Evolutionary conservation across 306 rosid species (phyloP).

Genomic region (Malus sylvestris): DNA sequence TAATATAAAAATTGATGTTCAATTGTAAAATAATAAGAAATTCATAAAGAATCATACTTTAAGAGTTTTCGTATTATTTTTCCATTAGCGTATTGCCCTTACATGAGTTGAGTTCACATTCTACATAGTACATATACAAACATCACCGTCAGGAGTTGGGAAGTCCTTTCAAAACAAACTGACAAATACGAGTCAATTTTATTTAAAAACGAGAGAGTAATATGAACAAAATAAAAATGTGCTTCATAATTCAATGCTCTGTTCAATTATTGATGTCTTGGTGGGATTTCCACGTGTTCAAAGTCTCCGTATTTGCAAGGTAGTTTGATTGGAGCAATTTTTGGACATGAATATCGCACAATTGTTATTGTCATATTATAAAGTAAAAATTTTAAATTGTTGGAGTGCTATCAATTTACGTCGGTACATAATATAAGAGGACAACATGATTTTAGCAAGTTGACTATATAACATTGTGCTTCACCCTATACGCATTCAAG

Average conservation of each 20-base stretch:
- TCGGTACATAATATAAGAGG: too few species aligned
- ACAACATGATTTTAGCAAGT: too few species aligned
- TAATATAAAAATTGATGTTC: too few species aligned
- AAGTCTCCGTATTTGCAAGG: not conserved
- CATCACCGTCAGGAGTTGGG: not conserved
- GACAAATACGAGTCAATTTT: not conserved
- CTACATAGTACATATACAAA: not conserved
- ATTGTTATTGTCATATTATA: too few species aligned
- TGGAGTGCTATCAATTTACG: too few species aligned
- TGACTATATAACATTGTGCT: not conserved
- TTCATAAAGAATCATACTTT: fast-evolving
- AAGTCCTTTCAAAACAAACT: not conserved
- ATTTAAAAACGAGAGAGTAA: not conserved
- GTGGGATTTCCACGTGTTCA: not conserved
- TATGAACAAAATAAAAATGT: not conserved
- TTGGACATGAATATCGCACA: too few species aligned
- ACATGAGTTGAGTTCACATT: too few species aligned
- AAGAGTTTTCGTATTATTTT: too few species aligned
- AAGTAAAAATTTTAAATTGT: too few species aligned
- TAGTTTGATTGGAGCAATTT: too few species aligned
- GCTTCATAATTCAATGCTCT: not conserved
- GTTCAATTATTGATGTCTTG: not conserved
- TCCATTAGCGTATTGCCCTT: not conserved
- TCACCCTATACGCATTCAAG: not conserved
- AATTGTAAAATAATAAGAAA: too few species aligned